Evolutionary conservation across 345 rosid species (phyloP), one percentile per base, ranked within the genome.

Genomic region (Mercurialis annua): DNA sequence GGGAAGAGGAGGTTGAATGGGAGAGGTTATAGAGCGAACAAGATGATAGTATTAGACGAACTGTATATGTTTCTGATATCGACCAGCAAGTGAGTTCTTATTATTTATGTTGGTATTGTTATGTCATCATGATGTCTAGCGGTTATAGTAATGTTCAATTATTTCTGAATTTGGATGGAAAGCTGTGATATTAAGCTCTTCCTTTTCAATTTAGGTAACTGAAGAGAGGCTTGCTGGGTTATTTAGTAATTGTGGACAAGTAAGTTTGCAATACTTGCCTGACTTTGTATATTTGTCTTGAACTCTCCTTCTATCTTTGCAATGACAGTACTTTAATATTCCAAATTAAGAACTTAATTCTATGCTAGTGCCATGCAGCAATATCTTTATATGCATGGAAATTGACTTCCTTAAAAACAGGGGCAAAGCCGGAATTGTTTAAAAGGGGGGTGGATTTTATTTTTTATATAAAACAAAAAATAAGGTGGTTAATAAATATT

Each of bases 161-260:
- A n/a, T 21, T 58, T 68, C 21, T 55, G 70, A 64, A 43, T 21
- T 20, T 65, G 5, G 52, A 53, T 66, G 44, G 43, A 31, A 11
- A 43, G 43, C n/a, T 10, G 0, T 7, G 7, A 67, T 27, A 1
- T 12, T 46, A 43, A 43, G 29, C 47, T 23, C 56, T 63, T 31
- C 2, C 50, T 69, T 6, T 67, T 56, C 55, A 47, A 66, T 73
- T 53, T 76, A 91, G 97, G 88, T 88, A 73, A 88, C 96, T 55
- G 96, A 91, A 83, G 97, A 91, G 79, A 81, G 75, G 77, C 88
- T 91, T 79, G 97, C 97, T 76, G 89, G 76, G 58, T 71, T 91
- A 71, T 91, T 91, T 74, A 81, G 84, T 73, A 73, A 61, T 69
- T 91, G 91, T 58, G 97, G 96, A 71, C 92, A 87, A 65, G 96